Conservation (phyloP, 345 rosid species). For the Murraya paniculata region DNA sequence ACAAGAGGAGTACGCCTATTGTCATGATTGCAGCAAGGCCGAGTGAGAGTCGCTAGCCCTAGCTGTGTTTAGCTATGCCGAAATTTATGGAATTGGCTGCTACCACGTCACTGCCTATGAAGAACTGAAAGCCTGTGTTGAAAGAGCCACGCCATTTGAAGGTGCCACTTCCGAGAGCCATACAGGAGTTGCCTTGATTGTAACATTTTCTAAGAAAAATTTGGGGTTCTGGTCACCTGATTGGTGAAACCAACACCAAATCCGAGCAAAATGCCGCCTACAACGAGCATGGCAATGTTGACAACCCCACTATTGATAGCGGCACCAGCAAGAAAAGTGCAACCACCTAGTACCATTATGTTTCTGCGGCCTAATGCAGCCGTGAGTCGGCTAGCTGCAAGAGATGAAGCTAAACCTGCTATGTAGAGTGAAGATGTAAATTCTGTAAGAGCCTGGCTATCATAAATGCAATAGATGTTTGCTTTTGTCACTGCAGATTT, state of each 20-base stretch:
- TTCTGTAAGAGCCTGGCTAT: constrained; percentile 61
- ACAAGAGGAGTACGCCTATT: constrained; percentile 58
- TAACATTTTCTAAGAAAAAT: not conserved
- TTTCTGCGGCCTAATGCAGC: constrained; percentile 56
- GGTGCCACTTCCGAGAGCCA: constrained; percentile 87
- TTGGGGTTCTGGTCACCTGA: constrained; percentile 38
- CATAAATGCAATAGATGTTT: constrained; percentile 59
- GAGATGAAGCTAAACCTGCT: constrained; percentile 67
- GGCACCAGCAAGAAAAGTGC: constrained; percentile 67
- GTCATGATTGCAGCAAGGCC: constrained; percentile 81
- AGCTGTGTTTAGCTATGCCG: constrained; percentile 44
- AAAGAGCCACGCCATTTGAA: constrained; percentile 88
- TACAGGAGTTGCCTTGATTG: constrained; percentile 74
- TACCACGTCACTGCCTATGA: constrained; percentile 69
- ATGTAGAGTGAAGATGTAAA: constrained; percentile 82
- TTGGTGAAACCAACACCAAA: constrained; percentile 92
- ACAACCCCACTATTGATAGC: constrained; percentile 71
- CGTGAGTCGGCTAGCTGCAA: constrained; percentile 66
- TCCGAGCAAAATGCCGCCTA: constrained; percentile 82
- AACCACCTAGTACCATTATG: constrained; percentile 70
- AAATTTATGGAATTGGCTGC: constrained; percentile 62
- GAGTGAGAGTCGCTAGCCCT: constrained; percentile 86
- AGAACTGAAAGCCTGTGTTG: constrained; percentile 74
- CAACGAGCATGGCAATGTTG: constrained; percentile 66
- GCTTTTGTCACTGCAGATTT: constrained; percentile 47